Evolutionary conservation across 805 yeast genomes (phyloP).

Genomic region (Saturnispora besseyi): DNA sequence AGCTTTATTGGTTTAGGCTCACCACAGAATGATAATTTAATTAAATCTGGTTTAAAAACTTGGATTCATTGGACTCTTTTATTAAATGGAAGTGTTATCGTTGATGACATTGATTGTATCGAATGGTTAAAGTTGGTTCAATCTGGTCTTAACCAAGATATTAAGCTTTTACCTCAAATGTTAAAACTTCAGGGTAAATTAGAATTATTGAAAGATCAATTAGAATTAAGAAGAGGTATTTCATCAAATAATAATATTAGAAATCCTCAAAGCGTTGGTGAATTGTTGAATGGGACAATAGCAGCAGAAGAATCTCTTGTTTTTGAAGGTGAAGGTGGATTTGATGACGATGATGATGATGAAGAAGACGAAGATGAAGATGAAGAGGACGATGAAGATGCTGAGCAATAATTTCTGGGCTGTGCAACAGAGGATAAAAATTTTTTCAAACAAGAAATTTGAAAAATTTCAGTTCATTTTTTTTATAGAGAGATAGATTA

Average conservation of each 20-base stretch:
- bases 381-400: slow-evolving; percentile 17
- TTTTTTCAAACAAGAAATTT: neutral
- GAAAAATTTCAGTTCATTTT: neutral
- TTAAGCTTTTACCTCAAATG: slow-evolving; percentile 54
- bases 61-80: slow-evolving; percentile 84
- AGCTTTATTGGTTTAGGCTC: slow-evolving; percentile 21
- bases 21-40: neutral
- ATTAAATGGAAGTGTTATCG: slow-evolving; percentile 56
- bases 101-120: slow-evolving; percentile 42
- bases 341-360: slow-evolving; percentile 15
- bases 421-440: slow-evolving; percentile 1
- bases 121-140: slow-evolving; percentile 50
- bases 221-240: slow-evolving; percentile 43
- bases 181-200: slow-evolving; percentile 81
- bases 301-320: slow-evolving; percentile 15
- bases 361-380: slow-evolving; percentile 19
- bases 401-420: neutral
- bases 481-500: neutral
- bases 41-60: slow-evolving; percentile 17
- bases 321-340: slow-evolving; percentile 27
- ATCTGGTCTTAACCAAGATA: slow-evolving; percentile 44
- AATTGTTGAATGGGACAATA: slow-evolving; percentile 8
- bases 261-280: slow-evolving; percentile 25
- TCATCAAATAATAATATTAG: slow-evolving; percentile 30
- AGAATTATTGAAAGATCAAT: slow-evolving; percentile 67